Evolutionary conservation across 345 rosid genomes (phyloP).

Genomic region (Reutealis trisperma): DNA sequence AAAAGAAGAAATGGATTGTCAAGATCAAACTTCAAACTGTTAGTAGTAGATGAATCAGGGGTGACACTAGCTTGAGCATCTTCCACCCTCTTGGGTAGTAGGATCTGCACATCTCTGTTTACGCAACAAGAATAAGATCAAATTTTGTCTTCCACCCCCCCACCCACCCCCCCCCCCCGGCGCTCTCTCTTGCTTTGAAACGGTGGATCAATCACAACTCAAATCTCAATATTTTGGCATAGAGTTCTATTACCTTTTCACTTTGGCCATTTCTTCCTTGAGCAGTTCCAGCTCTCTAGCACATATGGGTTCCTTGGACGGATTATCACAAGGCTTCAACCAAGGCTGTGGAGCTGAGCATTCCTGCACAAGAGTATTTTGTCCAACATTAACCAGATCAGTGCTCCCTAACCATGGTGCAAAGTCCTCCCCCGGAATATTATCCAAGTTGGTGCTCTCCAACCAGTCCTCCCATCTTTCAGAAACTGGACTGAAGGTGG

Average conservation of each 20-base stretch:
- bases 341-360: slow-evolving; percentile 36
- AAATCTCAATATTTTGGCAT: neutral
- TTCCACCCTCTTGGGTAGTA: slow-evolving; percentile 51
- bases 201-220: neutral
- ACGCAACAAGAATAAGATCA: slow-evolving; percentile 24
- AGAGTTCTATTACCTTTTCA: slow-evolving; percentile 49
- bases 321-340: slow-evolving; percentile 46
- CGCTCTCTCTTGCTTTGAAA: neutral
- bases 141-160: neutral
- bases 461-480: slow-evolving; percentile 88
- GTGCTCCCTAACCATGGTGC: slow-evolving; percentile 54
- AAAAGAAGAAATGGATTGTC: slow-evolving; percentile 48
- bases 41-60: slow-evolving; percentile 62
- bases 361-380: slow-evolving; percentile 40
- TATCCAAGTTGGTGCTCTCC: slow-evolving; percentile 62
- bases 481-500: slow-evolving; percentile 50
- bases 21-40: slow-evolving; percentile 51
- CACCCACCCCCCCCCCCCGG: too few species aligned
- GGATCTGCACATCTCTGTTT: slow-evolving; percentile 54
- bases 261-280: slow-evolving; percentile 54
- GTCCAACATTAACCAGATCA: slow-evolving; percentile 45
- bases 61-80: slow-evolving; percentile 55
- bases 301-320: slow-evolving; percentile 39
- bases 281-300: slow-evolving; percentile 50
- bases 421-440: slow-evolving; percentile 56